Evolutionary conservation across 202 grass and related monocot species (phyloP), one percentile per base, ranked within the genome.

Genomic region (Brachypodium distachyon): DNA sequence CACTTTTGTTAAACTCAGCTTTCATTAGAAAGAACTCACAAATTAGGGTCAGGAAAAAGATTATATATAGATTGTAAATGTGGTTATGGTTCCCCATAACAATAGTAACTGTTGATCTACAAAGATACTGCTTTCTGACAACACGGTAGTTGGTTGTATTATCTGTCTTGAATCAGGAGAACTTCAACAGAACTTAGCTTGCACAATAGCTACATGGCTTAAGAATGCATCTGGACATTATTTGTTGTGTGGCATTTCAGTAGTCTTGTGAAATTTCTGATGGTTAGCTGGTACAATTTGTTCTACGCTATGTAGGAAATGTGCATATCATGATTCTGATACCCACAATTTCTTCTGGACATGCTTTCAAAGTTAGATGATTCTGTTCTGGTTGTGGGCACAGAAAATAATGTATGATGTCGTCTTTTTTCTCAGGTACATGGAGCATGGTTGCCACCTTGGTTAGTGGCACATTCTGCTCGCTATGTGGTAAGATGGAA

Each of bases 381-480:
- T 50, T 6, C 12, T 42, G 60, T 58, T 49, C 36, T 34, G 39
- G 60, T 67, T 22, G 12, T 63, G 12, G 0, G 17, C 8, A 42
- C 56, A 21, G 22, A 18, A 52, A 27, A 19, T 17, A 69, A 47
- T 54, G 7, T 76, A 72, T 83, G 26, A 62, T 75, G 25, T 53
- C 1, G n/a, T 63, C 57, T 13, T 74, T 26, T 79, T 78, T 67
- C 72, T 19, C 61, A 99, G 96, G 90, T 93, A 78, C 96, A 93
- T 99, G 96, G 90, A 76, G 89, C 92, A 85, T 99, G 96, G 96
- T 76, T 96, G 49, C 96, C 96, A 39, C 96, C 89, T 83, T 99
- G 96, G 96, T 72, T 99, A 72, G 83, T 71, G 37, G 49, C 83
- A 70, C 84, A 93, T 55, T 74, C 84, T 47, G 31, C 73, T 69